Percentiles rank a stretch among this genome's conserved stretches.
These are phyloP conservation scores for Trichosanthes truncata DNA, from an alignment of 306 rosid genomes.

Conservation along the genomic window DNA sequence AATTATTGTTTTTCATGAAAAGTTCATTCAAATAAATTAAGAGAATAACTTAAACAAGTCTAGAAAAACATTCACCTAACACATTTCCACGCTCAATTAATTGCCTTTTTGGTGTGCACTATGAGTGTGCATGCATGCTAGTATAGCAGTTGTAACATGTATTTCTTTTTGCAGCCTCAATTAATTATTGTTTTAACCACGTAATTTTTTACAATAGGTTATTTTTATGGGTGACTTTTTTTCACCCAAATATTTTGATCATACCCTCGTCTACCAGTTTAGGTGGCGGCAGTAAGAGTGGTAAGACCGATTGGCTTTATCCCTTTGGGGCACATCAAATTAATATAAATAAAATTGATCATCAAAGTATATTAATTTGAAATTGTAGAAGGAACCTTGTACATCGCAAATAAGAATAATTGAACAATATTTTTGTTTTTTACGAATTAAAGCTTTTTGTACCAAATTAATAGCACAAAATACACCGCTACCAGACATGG, in stretches of 20 bases:
- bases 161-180: neutral
- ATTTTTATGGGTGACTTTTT: neutral
- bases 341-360: neutral
- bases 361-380: neutral
- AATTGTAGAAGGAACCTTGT: neutral
- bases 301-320: neutral
- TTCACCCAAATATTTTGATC: neutral
- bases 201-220: too few relatives aligned
- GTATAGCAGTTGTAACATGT: neutral
- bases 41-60: too few relatives aligned
- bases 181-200: neutral
- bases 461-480: neutral
- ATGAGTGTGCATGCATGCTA: neutral
- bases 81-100: neutral
- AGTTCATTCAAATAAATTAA: too few relatives aligned
- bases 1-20: too few relatives aligned
- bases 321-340: neutral
- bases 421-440: neutral
- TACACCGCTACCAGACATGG: neutral
- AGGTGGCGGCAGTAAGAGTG: too few relatives aligned
- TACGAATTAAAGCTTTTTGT: neutral
- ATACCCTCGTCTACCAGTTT: neutral
- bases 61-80: neutral
- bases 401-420: neutral
- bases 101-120: neutral